phyloP scores from a whole-genome alignment of 2,329 filamentous ascomycete genomes.

The Penicillium rolfsii region DNA sequence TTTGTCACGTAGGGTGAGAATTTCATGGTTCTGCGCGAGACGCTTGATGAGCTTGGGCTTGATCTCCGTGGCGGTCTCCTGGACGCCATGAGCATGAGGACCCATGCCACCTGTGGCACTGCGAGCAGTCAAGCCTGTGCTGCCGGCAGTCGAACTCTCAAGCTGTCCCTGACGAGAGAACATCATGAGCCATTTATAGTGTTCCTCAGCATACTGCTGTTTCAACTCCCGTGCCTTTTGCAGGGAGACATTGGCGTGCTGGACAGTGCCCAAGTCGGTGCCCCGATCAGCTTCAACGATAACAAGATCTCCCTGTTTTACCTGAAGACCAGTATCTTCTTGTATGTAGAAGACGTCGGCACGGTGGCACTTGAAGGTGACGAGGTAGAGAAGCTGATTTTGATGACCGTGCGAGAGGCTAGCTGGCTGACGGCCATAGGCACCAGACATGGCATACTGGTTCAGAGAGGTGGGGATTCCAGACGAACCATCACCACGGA shows the following conservation, averaged over 20 bases:
- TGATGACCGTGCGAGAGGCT: conserved; percentile 43
- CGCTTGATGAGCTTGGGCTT: conserved; percentile 98
- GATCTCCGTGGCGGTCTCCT: conserved; percentile 74
- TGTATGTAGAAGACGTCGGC: conserved; percentile 97
- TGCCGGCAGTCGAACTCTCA: conserved; percentile 46
- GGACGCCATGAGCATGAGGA: conserved; percentile 72
- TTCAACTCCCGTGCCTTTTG: conserved; percentile 86
- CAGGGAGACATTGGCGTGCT: conserved; percentile 84
- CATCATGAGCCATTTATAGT: conserved; percentile 99
- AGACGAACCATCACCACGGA: conserved; percentile 42
- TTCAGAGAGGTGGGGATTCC: conserved; percentile 43
- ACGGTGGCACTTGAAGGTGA: conserved; percentile 93
- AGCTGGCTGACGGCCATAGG: conserved; percentile 44
- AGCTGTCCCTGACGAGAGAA: conserved; percentile 76
- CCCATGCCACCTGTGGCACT: conserved; percentile 79
- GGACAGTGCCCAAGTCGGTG: conserved; percentile 91
- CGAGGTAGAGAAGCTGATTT: conserved; percentile 66
- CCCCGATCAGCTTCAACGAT: conserved; percentile 97
- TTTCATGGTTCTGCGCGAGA: conserved; percentile 87
- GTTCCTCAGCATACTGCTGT: conserved; percentile 88
- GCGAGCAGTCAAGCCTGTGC: conserved; percentile 64
- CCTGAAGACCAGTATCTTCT: conserved; percentile 87
- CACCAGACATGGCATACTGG: conserved; percentile 45
- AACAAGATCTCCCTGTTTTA: conserved; percentile 89
- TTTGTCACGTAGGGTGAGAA: conserved; percentile 86